A percentile compares a stretch with the other conserved stretches of the same genome.
Evolutionary conservation across 768 basidiomycete genomes (phyloP).

Genomic region (Boletus rufocinnamomeus): DNA sequence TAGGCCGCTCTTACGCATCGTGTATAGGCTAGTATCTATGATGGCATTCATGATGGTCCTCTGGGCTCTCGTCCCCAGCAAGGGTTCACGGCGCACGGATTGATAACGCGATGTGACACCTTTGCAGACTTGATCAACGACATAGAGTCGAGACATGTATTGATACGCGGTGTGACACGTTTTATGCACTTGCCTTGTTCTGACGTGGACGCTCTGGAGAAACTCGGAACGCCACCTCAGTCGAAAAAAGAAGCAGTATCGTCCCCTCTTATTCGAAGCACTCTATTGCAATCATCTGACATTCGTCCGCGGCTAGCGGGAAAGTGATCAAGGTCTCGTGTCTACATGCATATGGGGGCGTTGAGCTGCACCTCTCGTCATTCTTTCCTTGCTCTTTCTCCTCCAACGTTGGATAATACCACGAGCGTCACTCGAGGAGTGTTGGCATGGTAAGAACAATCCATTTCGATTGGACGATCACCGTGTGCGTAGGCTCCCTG

Average conservation of each 20-base stretch:
- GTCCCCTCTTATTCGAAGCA: not conserved
- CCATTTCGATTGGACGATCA: not conserved
- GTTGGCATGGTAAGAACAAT: slow-evolving; percentile 1
- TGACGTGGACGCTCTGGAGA: not conserved
- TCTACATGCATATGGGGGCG: too few relatives aligned
- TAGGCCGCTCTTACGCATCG: not conserved
- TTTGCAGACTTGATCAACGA: too few relatives aligned
- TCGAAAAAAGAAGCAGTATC: not conserved
- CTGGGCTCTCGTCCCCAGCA: slow-evolving; percentile 45
- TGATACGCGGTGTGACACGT: not conserved
- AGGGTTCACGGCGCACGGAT: slow-evolving; percentile 24
- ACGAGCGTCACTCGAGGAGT: not conserved
- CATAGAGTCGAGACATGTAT: not conserved
- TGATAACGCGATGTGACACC: slow-evolving; percentile 1
- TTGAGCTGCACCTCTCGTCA: too few relatives aligned
- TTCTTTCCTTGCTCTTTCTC: not conserved
- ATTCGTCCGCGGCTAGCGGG: too few relatives aligned
- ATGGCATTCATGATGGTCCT: slow-evolving; percentile 43
- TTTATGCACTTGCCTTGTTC: not conserved
- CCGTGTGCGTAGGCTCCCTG: not conserved
- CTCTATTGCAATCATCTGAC: not conserved
- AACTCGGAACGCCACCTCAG: not conserved
- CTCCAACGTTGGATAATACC: not conserved
- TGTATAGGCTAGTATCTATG: slow-evolving; percentile 39
- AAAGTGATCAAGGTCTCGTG: too few relatives aligned